Percentiles rank a stretch among this genome's conserved stretches.
phyloP scores from a whole-genome alignment of 495 filamentous ascomycete genomes.

The Hyphodiscus hymeniophilus region DNA sequence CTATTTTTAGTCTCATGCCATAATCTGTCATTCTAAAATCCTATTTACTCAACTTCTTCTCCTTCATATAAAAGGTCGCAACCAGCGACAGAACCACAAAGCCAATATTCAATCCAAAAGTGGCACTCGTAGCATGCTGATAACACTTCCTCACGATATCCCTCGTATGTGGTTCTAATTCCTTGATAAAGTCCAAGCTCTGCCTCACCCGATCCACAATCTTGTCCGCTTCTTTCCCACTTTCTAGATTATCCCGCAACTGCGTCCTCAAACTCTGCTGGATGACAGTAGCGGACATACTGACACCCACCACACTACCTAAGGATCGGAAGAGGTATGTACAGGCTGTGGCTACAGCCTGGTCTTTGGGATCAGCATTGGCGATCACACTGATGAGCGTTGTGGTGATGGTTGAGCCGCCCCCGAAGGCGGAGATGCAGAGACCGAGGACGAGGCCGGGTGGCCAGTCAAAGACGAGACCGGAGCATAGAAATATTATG shows the following conservation, averaged over 20 bases:
- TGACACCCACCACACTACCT: constrained; percentile 69
- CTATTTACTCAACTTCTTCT: constrained; percentile 32
- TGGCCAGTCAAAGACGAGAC: constrained; percentile 32
- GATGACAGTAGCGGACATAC: constrained; percentile 60
- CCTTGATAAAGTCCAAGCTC: constrained; percentile 63
- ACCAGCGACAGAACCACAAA: constrained; percentile 23
- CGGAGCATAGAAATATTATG: constrained; percentile 53
- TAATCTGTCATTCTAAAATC: too few species aligned
- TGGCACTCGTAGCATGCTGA: constrained; percentile 27
- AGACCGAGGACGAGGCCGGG: constrained; percentile 49
- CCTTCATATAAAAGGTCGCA: constrained; percentile 29
- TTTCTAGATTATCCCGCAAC: constrained; percentile 41
- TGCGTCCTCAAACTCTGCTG: constrained; percentile 59
- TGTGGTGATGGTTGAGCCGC: constrained; percentile 55
- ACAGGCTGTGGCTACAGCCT: constrained; percentile 75
- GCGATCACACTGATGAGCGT: constrained; percentile 57
- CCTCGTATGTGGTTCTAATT: constrained; percentile 52
- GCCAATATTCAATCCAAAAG: constrained; percentile 26
- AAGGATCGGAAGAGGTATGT: constrained; percentile 81
- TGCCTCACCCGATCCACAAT: constrained; percentile 68
- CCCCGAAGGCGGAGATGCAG: constrained; percentile 19
- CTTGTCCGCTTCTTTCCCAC: constrained; percentile 52
- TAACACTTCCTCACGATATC: constrained; percentile 64
- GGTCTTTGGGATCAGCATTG: constrained; percentile 58
- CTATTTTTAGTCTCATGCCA: too few species aligned